Percentiles rank a stretch among this genome's conserved stretches.
These are phyloP conservation scores for Talaromyces sp. DNA, from an alignment of 2,329 filamentous ascomycete genomes.

Conservation along the genomic window DNA sequence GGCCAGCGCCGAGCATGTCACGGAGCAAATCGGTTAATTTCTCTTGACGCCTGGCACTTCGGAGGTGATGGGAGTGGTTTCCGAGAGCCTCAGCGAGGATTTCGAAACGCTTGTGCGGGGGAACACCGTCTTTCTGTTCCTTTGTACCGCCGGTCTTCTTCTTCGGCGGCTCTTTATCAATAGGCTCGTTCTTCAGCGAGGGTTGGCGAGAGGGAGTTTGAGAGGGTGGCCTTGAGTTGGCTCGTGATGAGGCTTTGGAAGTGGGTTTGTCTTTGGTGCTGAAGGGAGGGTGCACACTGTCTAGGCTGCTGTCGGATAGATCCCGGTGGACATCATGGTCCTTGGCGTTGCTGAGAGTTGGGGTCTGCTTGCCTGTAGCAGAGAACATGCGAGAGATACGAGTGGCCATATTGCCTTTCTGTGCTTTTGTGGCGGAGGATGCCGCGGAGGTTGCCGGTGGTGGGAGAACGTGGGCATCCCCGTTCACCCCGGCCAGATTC, in stretches of 20 bases:
- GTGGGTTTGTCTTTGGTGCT: constrained; percentile 36
- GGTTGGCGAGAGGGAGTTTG: constrained; percentile 38
- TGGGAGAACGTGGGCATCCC: constrained; percentile 33
- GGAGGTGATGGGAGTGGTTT: constrained; percentile 83
- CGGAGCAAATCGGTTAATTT: constrained; percentile 92
- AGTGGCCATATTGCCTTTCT: constrained; percentile 47
- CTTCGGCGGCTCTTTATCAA: constrained; percentile 31
- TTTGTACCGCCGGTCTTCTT: constrained; percentile 32
- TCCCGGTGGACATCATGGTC: constrained; percentile 38
- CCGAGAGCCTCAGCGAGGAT: constrained; percentile 58
- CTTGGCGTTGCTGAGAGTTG: constrained; percentile 15
- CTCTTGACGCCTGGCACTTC: constrained; percentile 87
- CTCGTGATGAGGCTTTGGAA: constrained; percentile 28
- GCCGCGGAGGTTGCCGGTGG: constrained; percentile 29
- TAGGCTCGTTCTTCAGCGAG: constrained; percentile 35
- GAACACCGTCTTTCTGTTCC: constrained; percentile 37
- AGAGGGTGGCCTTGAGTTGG: constrained; percentile 34
- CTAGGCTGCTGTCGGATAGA: constrained; percentile 42
- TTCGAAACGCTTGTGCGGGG: constrained; percentile 58
- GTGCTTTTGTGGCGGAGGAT: constrained; percentile 34
- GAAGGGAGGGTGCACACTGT: constrained; percentile 35
- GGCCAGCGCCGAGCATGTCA: constrained; percentile 77
- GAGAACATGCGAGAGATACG: constrained; percentile 52
- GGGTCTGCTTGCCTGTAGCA: constrained; percentile 40
- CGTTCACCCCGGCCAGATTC: constrained; percentile 42